Evolutionary conservation across 2,329 filamentous ascomycete genomes (phyloP), one percentile per base, ranked within the genome.

Genomic region (Diaporthe sp.): DNA sequence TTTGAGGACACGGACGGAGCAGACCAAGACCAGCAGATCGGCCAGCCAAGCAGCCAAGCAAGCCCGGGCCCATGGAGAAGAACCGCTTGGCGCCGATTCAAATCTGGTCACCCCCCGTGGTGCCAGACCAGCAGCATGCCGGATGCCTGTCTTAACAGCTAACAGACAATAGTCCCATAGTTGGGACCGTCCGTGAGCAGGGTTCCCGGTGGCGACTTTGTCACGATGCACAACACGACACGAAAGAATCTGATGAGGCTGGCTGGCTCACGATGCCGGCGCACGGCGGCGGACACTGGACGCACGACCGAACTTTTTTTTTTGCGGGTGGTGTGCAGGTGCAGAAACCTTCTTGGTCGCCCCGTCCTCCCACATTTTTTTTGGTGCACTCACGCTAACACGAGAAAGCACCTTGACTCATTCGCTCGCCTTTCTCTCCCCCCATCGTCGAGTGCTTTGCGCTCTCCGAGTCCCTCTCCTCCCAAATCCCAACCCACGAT

Each of bases 121-220:
- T 54, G 64, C 42, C 33, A 68, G 30, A 38, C 15, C n/a, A n/a
- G n/a, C n/a, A n/a, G n/a, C n/a, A n/a, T n/a, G n/a, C n/a, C n/a
- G n/a, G n/a, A n/a, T n/a, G n/a, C n/a, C n/a, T n/a, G n/a, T n/a
- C n/a, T n/a, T n/a, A n/a, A n/a, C n/a, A n/a, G n/a, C n/a, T n/a
- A n/a, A n/a, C n/a, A n/a, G n/a, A n/a, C n/a, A n/a, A n/a, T n/a
- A 33, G 17, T 33, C 4, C n/a, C 13, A 45, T 35, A 19, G 61
- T 50, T 66, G 64, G 30, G 47, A 47, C 45, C 30, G 28, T 25
- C 64, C 45, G 38, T 13, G 10, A 33, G 54, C 64, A 68, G 64
- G 64, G 64, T 68, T 68, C 45, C 33, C 2, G 64, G 64, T 68
- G 64, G 64, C 64, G 45, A 68, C 64, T 68, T 68, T 68, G 33